Base-by-base conservation (phyloP, 1,139 yeast genomes). In the Scheffersomyces parashehatae region DNA sequence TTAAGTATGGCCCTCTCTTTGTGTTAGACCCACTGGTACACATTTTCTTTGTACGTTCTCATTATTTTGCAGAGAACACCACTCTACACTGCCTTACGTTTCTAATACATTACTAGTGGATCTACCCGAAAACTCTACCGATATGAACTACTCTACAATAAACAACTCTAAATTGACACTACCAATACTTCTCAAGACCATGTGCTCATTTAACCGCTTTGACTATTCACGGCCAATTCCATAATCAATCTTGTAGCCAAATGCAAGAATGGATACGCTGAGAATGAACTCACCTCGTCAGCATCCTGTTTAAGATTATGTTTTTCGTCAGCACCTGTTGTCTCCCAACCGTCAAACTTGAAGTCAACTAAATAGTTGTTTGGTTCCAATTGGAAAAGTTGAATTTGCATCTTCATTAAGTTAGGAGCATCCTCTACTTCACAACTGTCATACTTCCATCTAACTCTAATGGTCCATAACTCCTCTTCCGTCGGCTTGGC, bases 341-440 rank as follows among this genome's bases (percentile, higher is more conserved):
- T 67, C 58, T 90, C 97, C 96, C 97, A 93, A 4, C 99, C 99
- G 60, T 93, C 98, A 63, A 93, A 93, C 67, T 93, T 93, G 72
- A 95, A 95, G 64, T 95, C 99, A 28, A 95, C 99, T 48, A 93
- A 75, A 60, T 93, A 93, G 62, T 93, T 93, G 64, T 93, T 91
- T 39, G 96, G 96, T 61, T 95, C 99, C 51, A 93, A 77, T 63
- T 93, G 98, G 68, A 91, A 93, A 48, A 93, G 77, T 64, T 95
- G 99, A 49, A 93, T 93, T 58, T 91, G 95, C 97, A 93, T 91
- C 69, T 88, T 91, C 95, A 95, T 88, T 71, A 86, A 72, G 58
- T 87, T 91, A n/a, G 88, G 85, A 15, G 75, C 74, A 28, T 54
- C 56, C 29, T 55, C 59, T n/a, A 56, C 60, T 39, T 66, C 68